Evolutionary conservation across 2,329 filamentous ascomycete species (phyloP).

Genomic region (Fusarium sp.): DNA sequence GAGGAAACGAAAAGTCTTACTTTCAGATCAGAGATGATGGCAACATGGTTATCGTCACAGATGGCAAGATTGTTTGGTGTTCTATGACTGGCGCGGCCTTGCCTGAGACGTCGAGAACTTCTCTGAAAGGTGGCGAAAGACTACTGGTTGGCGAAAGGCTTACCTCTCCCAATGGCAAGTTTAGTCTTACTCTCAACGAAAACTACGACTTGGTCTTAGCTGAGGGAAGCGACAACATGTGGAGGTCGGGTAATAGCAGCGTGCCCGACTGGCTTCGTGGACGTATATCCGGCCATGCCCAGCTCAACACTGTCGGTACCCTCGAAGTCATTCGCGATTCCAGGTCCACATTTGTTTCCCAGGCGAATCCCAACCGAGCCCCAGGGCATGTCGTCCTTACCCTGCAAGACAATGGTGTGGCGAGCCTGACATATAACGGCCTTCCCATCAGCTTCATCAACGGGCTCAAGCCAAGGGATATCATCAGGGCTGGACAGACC

Average conservation of each 20-base stretch:
- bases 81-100: rapidly evolving
- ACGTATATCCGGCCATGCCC: not conserved
- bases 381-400: not conserved
- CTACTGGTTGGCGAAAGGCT: not conserved
- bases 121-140: not conserved
- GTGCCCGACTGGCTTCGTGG: not conserved
- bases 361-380: rapidly evolving
- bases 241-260: not conserved
- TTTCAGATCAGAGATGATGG: not conserved
- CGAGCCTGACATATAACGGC: not conserved
- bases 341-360: not conserved
- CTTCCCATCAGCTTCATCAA: not conserved
- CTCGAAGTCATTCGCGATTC: not conserved
- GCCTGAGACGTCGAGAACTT: rapidly evolving
- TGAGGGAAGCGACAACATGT: not conserved
- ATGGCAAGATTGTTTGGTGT: not conserved
- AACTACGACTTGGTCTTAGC: not conserved
- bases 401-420: rapidly evolving
- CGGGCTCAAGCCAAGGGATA: not conserved
- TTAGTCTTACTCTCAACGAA: rapidly evolving
- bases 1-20: not conserved
- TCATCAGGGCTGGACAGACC: not conserved
- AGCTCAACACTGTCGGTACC: not conserved
- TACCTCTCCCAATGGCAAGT: not conserved
- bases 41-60: not conserved